Base-by-base conservation (phyloP, 2,329 filamentous ascomycete species). In the Beauveria sp. region DNA sequence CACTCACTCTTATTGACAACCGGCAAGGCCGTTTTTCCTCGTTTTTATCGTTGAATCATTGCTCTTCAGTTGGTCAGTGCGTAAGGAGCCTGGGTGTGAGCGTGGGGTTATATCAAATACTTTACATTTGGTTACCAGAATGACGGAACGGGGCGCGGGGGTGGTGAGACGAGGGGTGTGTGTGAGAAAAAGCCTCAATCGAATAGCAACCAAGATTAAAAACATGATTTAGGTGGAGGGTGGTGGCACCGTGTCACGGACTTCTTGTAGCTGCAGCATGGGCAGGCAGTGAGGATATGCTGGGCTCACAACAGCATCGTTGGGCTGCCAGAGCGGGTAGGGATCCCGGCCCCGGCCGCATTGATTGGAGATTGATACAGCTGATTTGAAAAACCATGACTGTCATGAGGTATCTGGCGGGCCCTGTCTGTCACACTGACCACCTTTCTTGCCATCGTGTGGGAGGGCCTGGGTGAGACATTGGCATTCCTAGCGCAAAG, bases 381-480 rank as follows among this genome's bases (percentile, higher is more conserved):
- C 38, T 26, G 45, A 18, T 57, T 53, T 52, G 34, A 48, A 43
- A 60, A 60, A 52, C 43, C 48, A 38, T 4, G 31, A 51, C 14
- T 54, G 58, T 53, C 58, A 60, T 45, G 40, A 53, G 58, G 40
- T 16, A 60, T 52, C 46, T 28, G 49, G 58, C 58, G 49, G 49
- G 42, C 49, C 49, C 18, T 18, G 45, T 20, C 24, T 20, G 52
- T 51, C 60, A 62, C 60, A 62, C 53, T 62, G 60, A 38, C 60
- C 60, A 55, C 60, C 51, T 34, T 31, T 24, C 28, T 18, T 8
- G 26, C 31, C 45, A 26, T 57, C 31, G 43, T 49, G 52, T 54
- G 52, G 52, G 60, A 62, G 45, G 60, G 60, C 50, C 58, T 46
- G 34, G 34, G 51, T 62, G 60, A 62, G 60, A 62, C 60, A 62